These are phyloP conservation scores for Psilocybe tampanensis DNA, from an alignment of 768 basidiomycete genomes.

Conservation along the genomic window DNA sequence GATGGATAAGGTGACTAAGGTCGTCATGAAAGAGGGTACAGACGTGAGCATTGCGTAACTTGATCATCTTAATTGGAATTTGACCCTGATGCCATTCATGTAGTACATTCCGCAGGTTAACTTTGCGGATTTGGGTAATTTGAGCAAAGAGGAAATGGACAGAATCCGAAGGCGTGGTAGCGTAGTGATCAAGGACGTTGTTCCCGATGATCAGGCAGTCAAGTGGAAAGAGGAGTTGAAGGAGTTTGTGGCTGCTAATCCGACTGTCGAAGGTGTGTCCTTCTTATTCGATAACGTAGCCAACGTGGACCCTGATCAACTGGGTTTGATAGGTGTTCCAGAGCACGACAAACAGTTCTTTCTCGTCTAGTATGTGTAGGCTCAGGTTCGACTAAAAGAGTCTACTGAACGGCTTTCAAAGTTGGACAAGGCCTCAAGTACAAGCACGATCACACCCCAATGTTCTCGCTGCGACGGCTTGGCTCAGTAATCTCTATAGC, in stretches of 20 bases:
- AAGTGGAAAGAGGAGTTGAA: constrained; percentile 60
- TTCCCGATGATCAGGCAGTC: constrained; percentile 55
- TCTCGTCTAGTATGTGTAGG: constrained; percentile 58
- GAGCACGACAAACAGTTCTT: constrained; percentile 71
- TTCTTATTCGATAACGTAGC: neutral
- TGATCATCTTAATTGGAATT: neutral
- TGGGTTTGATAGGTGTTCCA: constrained; percentile 44
- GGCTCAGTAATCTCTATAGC: constrained; percentile 70
- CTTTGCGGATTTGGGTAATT: constrained; percentile 51
- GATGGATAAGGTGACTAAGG: constrained; percentile 45
- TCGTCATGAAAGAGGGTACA: constrained; percentile 48
- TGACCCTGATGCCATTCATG: neutral
- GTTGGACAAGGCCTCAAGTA: constrained; percentile 57
- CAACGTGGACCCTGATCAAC: neutral
- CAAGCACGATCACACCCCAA: constrained; percentile 71
- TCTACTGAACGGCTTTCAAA: constrained; percentile 8
- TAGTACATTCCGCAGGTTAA: constrained; percentile 67
- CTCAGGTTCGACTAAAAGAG: neutral
- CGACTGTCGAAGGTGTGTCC: constrained; percentile 50
- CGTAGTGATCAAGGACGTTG: constrained; percentile 63
- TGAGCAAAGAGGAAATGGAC: constrained; percentile 47
- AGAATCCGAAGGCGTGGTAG: constrained; percentile 57
- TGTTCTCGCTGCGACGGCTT: constrained; percentile 54
- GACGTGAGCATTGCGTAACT: constrained; percentile 39
- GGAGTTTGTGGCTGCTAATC: constrained; percentile 59